Evolutionary conservation across 176 grass and related monocot species (phyloP).

Genomic region (Musa acuminata): DNA sequence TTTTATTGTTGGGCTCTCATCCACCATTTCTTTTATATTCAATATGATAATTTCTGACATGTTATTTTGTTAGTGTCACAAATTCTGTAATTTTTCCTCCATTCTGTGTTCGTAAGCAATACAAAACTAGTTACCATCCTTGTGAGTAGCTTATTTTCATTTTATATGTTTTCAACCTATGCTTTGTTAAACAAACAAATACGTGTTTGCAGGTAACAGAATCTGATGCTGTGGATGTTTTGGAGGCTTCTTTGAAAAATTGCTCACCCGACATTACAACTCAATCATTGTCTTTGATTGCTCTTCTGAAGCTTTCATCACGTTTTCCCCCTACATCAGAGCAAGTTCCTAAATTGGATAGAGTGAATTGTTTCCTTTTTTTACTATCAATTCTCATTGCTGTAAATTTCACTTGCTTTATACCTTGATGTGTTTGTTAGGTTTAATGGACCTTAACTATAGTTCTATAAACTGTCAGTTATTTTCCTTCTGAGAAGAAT

Average conservation of each 20-base stretch:
- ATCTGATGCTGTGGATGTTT: conserved; percentile 88
- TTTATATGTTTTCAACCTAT: not conserved
- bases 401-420: not conserved
- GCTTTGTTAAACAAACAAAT: too few species aligned
- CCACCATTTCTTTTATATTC: too few species aligned
- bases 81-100: too few species aligned
- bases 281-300: conserved; percentile 84
- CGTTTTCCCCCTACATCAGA: conserved; percentile 80
- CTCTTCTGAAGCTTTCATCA: conserved; percentile 92
- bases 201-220: conserved; percentile 59
- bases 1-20: too few species aligned
- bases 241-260: conserved; percentile 63
- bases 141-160: not conserved
- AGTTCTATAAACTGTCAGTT: not conserved
- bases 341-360: conserved; percentile 31
- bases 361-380: not conserved
- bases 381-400: not conserved
- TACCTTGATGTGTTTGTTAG: not conserved
- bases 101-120: too few species aligned
- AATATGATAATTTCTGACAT: too few species aligned
- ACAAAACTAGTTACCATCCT: too few species aligned
- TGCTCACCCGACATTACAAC: conserved; percentile 70
- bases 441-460: not conserved
- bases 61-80: too few species aligned
- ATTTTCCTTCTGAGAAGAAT: not conserved